phyloP scores from a whole-genome alignment of 1,284 basidiomycete genomes.

The Boletus mariae region DNA sequence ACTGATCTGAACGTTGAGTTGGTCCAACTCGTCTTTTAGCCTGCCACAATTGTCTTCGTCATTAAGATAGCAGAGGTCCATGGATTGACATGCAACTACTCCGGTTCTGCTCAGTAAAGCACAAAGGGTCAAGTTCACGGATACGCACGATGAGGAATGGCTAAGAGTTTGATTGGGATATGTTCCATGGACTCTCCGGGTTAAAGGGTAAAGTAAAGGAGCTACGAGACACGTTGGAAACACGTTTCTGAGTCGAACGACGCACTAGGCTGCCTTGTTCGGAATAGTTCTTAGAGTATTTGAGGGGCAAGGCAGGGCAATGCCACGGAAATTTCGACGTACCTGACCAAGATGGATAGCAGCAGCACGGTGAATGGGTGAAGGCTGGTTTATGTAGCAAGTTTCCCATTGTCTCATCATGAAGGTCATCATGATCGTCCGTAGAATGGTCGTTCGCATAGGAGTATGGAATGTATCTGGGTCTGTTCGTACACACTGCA shows the following conservation, averaged over 20 bases:
- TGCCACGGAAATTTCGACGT: constrained; percentile 23
- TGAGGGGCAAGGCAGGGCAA: constrained; percentile 7
- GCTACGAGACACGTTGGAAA: constrained; percentile 24
- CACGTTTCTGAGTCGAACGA: constrained; percentile 27
- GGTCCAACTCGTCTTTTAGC: constrained; percentile 26
- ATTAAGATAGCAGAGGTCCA: constrained; percentile 27
- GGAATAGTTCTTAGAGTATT: constrained; percentile 14
- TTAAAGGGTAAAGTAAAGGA: constrained; percentile 28
- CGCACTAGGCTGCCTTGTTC: constrained; percentile 21
- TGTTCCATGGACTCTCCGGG: constrained; percentile 20
- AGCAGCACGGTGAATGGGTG: constrained; percentile 6
- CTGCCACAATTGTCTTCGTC: constrained; percentile 12
- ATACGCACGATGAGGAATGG: constrained; percentile 22
- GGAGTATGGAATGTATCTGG: background rate
- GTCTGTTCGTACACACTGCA: background rate
- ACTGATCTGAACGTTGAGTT: constrained; percentile 24
- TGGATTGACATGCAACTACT: constrained; percentile 12
- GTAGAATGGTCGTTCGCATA: too few relatives aligned
- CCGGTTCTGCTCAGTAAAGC: constrained; percentile 5
- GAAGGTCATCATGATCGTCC: constrained; percentile 1
- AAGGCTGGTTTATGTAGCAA: constrained; percentile 1
- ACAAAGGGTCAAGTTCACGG: background rate
- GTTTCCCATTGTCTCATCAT: constrained; percentile 8
- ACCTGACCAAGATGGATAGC: constrained; percentile 3
- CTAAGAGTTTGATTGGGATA: constrained; percentile 18